These are phyloP conservation scores for Trichoderma sp. DNA, from an alignment of 2,329 filamentous ascomycete genomes.

Conservation along the genomic window DNA sequence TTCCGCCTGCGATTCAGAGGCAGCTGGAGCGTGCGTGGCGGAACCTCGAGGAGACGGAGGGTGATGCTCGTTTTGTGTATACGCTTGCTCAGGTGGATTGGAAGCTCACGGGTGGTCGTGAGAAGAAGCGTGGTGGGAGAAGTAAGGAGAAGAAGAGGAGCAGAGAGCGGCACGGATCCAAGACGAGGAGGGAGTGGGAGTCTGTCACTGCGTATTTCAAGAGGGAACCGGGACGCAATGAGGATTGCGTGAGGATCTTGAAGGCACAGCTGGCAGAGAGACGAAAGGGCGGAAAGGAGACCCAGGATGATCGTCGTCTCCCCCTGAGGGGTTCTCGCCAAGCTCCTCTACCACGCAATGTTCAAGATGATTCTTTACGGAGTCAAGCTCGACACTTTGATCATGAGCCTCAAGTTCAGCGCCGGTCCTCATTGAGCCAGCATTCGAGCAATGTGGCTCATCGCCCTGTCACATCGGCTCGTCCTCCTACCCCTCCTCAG, in stretches of 20 bases:
- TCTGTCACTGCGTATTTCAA: conserved; percentile 53
- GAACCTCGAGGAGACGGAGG: conserved; percentile 41
- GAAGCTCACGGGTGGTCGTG: conserved; percentile 37
- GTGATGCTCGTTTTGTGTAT: conserved; percentile 45
- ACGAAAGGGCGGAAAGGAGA: neutral
- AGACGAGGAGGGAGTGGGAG: conserved; percentile 41
- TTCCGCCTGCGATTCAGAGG: conserved; percentile 43
- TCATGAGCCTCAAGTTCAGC: neutral
- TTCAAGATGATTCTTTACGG: neutral
- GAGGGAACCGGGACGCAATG: conserved; percentile 41
- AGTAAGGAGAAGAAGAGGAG: conserved; percentile 29
- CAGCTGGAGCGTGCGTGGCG: conserved; percentile 48
- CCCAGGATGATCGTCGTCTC: neutral
- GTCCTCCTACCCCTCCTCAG: neutral
- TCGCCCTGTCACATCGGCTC: neutral
- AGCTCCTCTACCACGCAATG: neutral
- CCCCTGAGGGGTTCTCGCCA: neutral
- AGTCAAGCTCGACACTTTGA: neutral
- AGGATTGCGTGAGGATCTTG: conserved; percentile 38
- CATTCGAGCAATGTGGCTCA: neutral
- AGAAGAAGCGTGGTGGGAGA: conserved; percentile 31
- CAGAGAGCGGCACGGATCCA: conserved; percentile 24
- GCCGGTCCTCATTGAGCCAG: neutral
- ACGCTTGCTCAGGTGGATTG: conserved; percentile 51
- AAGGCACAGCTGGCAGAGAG: conserved; percentile 30